phyloP scores from a whole-genome alignment of 345 rosid species.

The Populus alba region DNA sequence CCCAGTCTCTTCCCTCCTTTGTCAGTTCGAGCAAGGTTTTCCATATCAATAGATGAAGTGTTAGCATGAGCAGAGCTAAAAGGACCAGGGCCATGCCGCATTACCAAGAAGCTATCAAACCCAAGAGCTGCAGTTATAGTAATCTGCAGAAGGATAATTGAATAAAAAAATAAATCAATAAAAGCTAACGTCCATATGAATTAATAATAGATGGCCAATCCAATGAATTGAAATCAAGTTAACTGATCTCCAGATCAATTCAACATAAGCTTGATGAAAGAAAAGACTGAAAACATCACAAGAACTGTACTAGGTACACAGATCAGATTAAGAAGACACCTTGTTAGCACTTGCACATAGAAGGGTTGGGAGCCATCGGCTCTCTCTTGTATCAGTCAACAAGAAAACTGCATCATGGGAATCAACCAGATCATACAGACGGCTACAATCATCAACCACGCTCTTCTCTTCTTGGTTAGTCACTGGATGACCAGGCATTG shows the following conservation, averaged over 20 bases:
- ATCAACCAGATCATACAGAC: constrained; percentile 57
- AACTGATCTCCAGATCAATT: background rate
- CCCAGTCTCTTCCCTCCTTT: constrained; percentile 63
- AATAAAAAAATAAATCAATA: background rate
- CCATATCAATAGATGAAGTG: constrained; percentile 38
- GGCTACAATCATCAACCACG: constrained; percentile 70
- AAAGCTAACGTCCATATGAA: background rate
- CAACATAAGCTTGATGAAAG: background rate
- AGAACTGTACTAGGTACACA: background rate
- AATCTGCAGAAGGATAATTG: constrained; percentile 47
- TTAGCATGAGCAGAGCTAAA: constrained; percentile 21
- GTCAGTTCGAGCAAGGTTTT: constrained; percentile 40
- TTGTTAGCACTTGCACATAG: constrained; percentile 76
- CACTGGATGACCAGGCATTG: constrained; percentile 96
- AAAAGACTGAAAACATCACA: background rate
- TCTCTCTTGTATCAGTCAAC: constrained; percentile 97
- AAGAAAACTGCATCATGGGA: constrained; percentile 90
- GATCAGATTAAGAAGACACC: constrained; percentile 43
- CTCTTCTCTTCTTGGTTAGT: constrained; percentile 69
- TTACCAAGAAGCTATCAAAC: constrained; percentile 92
- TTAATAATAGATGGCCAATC: background rate
- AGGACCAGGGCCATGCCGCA: constrained; percentile 98
- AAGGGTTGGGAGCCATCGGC: constrained; percentile 92
- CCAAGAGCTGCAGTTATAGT: constrained; percentile 91
- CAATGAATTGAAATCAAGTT: background rate